Conservation (phyloP, 306 rosid genomes). For the Notholithocarpus densiflorus region DNA sequence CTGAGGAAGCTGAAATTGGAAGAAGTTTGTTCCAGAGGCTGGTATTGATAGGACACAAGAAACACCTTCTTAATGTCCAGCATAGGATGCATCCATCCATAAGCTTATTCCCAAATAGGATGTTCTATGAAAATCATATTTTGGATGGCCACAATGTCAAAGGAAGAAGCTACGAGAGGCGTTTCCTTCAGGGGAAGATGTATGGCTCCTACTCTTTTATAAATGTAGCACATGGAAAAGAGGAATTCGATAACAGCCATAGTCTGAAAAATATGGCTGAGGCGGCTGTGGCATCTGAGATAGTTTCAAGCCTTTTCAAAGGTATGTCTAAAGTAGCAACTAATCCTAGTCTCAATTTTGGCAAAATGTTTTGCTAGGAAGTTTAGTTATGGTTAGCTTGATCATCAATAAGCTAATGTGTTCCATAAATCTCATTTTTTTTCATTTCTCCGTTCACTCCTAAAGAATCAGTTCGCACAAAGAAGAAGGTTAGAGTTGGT, state of each 20-base stretch:
- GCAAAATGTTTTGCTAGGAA: neutral
- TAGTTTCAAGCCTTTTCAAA: conserved; percentile 32
- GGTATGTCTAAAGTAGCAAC: conserved; percentile 7
- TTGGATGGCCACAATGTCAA: conserved; percentile 23
- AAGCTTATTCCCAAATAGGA: conserved; percentile 34
- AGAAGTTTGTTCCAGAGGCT: conserved; percentile 43
- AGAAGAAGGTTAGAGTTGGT: conserved; percentile 27
- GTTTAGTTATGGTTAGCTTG: neutral
- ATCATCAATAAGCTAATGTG: neutral
- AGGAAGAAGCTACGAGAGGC: conserved; percentile 4
- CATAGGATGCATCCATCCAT: conserved; percentile 45
- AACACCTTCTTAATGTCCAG: conserved; percentile 38
- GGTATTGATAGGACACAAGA: conserved; percentile 25
- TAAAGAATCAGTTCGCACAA: conserved; percentile 16
- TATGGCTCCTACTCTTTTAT: conserved; percentile 29
- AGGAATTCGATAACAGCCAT: conserved; percentile 8
- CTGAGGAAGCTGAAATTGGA: conserved; percentile 23
- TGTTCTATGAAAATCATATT: conserved; percentile 24
- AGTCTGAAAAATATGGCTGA: conserved; percentile 33
- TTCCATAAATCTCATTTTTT: neutral
- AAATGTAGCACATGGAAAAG: conserved; percentile 28
- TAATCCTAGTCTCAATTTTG: neutral
- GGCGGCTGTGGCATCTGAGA: conserved; percentile 29
- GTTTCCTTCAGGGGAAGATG: conserved; percentile 27
- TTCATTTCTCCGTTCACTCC: neutral